A percentile compares a stretch with the other conserved stretches of the same genome.
phyloP scores from a whole-genome alignment of 495 filamentous ascomycete species.

The Mytilinidion resinicola region DNA sequence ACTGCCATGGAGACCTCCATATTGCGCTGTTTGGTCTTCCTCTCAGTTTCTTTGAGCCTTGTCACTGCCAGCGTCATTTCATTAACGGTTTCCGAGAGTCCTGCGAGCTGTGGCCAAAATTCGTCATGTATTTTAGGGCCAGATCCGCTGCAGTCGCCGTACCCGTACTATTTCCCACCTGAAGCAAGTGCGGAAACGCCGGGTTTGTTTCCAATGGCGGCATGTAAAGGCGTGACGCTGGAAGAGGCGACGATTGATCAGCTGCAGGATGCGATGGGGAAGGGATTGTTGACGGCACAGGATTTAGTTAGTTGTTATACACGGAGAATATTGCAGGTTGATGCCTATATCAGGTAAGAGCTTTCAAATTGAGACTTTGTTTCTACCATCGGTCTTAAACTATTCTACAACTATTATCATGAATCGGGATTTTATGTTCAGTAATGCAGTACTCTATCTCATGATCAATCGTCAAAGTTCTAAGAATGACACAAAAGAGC shows the following conservation, averaged over 20 bases:
- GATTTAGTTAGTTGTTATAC: slow-evolving; percentile 50
- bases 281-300: slow-evolving; percentile 43
- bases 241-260: slow-evolving; percentile 58
- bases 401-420: too few species aligned
- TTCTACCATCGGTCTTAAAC: not conserved
- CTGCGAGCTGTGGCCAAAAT: not conserved
- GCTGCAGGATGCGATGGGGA: slow-evolving; percentile 42
- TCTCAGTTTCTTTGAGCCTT: too few species aligned
- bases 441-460: too few species aligned
- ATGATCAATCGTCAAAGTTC: too few species aligned
- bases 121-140: slow-evolving; percentile 1
- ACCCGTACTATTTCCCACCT: slow-evolving; percentile 42
- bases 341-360: slow-evolving; percentile 54
- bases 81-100: too few species aligned
- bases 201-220: slow-evolving; percentile 52
- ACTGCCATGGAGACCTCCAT: too few species aligned
- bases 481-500: too few species aligned
- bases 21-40: too few species aligned
- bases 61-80: too few species aligned
- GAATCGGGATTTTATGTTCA: too few species aligned
- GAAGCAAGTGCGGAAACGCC: slow-evolving; percentile 31
- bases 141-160: slow-evolving; percentile 28
- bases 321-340: slow-evolving; percentile 47
- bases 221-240: slow-evolving; percentile 53
- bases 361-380: not conserved